Conservation (phyloP, 345 rosid species). For the Geranium rotundifolium region DNA sequence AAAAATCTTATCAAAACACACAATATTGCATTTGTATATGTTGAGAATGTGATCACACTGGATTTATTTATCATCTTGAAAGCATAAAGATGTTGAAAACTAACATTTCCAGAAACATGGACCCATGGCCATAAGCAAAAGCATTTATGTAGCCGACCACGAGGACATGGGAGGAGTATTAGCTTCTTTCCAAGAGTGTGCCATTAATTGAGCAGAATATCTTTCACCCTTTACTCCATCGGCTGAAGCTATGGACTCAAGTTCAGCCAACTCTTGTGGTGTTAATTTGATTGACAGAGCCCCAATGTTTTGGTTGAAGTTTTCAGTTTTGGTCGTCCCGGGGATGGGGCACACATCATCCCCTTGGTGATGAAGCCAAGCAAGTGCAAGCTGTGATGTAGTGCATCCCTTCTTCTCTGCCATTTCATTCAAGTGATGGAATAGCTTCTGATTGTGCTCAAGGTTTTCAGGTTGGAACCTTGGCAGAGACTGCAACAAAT, state of each 20-base stretch:
- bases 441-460: constrained; percentile 32
- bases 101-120: no score
- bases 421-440: constrained; percentile 34
- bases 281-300: constrained; percentile 49
- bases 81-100: no score
- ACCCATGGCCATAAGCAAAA: no score
- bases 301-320: constrained; percentile 43
- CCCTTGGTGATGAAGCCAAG: constrained; percentile 65
- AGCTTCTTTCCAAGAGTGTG: constrained; percentile 15
- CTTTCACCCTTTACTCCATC: constrained; percentile 35
- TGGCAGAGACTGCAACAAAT: constrained; percentile 22
- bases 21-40: no score
- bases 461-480: constrained; percentile 58
- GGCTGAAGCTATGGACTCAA: constrained; percentile 30
- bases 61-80: no score
- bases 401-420: constrained; percentile 43
- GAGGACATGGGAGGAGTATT: constrained; percentile 52
- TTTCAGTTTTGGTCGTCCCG: constrained; percentile 48
- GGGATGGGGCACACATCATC: constrained; percentile 60
- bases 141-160: constrained; percentile 24
- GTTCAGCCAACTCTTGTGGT: constrained; percentile 45
- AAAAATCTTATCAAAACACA: no score
- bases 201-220: not conserved
- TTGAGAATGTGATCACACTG: no score
- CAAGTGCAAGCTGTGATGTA: constrained; percentile 49